Conservation (phyloP, 1,284 basidiomycete species). For the Cutaneotrichosporon cavernicola region DNA sequence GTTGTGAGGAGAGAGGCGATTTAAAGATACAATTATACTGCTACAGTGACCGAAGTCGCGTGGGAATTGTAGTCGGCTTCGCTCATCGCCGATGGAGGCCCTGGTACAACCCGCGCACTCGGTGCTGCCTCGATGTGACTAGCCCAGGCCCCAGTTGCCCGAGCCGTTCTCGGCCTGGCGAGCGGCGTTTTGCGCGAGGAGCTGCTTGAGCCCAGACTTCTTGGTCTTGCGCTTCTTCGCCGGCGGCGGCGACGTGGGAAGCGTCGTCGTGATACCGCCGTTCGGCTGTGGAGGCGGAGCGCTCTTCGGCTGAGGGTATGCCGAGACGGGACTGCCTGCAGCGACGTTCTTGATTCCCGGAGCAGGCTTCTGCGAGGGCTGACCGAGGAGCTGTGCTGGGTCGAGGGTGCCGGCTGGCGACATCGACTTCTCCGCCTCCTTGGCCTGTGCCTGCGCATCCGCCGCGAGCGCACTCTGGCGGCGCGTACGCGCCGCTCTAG, state of each 20-base stretch:
- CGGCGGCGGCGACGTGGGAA: constrained; percentile 16
- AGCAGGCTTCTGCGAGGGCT: not conserved
- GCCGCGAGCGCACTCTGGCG: constrained; percentile 14
- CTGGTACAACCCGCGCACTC: not conserved
- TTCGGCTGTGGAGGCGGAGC: constrained; percentile 13
- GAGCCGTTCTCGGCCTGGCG: constrained; percentile 32
- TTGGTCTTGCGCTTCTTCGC: constrained; percentile 45
- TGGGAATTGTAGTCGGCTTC: not conserved
- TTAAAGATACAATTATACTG: not conserved
- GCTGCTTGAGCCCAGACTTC: constrained; percentile 46
- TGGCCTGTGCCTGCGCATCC: not conserved
- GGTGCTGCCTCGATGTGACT: not conserved
- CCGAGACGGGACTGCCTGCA: constrained; percentile 20
- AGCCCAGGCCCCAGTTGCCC: constrained; percentile 39
- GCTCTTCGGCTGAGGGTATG: constrained; percentile 39
- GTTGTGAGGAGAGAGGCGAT: not conserved
- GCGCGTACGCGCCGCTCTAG: constrained; percentile 22
- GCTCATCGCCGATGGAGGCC: not conserved
- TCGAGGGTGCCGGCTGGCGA: constrained; percentile 14
- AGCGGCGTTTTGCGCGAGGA: constrained; percentile 49
- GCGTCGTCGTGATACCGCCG: constrained; percentile 12
- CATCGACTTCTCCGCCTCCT: not conserved
- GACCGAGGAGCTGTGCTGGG: not conserved
- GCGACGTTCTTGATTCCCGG: not conserved
- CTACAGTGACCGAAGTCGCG: not conserved